Evolutionary conservation across 2,329 filamentous ascomycete genomes (phyloP), one percentile per base, ranked within the genome.

Genomic region (Cladosporium sp.): DNA sequence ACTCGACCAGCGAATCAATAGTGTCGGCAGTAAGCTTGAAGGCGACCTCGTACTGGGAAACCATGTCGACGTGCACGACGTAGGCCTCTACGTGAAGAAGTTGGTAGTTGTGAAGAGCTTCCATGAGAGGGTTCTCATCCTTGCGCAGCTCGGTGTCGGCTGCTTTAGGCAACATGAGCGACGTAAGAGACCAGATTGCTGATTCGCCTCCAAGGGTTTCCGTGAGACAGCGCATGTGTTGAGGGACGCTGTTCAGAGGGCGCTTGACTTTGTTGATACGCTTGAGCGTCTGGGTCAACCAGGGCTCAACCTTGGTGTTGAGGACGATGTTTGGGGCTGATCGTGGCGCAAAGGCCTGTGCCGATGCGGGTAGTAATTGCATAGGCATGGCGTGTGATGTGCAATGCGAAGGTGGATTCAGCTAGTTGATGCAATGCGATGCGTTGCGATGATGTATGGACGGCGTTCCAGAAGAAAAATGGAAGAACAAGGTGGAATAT

Each of bases 61-160:
- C 93, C 91, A 97, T 96, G 79, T 99, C 94, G 75, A 99, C 91
- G 75, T 97, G 93, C 61, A 99, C 94, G 67, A 97, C 93, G 74
- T 99, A 99, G 53, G 94, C 94, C 77, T 97, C 92, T 67, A 97
- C 80, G 73, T 97, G 91, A 70, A 97, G 80, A 71, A 97, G 84
- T 78, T 95, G 89, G 76, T 93, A 94, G 82, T 95, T 95, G 83
- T 89, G 91, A 62, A 97, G 78, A 62, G 89, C 90, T 76, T 97
- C 91, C 65, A 93, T 81, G 64, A 96, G 80, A 45, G 89, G 89
- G 71, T 95, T 90, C 52, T 84, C 78, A 71, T 97, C 91, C 74
- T 87, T 87, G 74, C 85, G 85, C 71, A 96, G 82, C 67, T 97
- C 90, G 39, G 90, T 78, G 68, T 96, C 90, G 61, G 93, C 91